phyloP scores from a whole-genome alignment of 2,329 filamentous ascomycete genomes.

The Passalora sequoiae region DNA sequence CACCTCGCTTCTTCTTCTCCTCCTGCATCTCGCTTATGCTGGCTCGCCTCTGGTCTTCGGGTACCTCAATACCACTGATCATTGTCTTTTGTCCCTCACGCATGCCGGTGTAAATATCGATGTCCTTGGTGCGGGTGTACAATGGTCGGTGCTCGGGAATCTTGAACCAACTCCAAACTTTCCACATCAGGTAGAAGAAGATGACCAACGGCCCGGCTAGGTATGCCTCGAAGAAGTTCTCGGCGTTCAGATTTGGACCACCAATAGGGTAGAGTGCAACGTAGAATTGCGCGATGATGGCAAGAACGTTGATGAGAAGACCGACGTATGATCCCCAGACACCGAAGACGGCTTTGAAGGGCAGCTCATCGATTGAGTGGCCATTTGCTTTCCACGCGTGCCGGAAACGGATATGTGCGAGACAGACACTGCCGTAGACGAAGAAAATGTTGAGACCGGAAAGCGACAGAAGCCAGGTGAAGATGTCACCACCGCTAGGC shows the following conservation, averaged over 20 bases:
- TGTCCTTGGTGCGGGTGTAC: constrained; percentile 31
- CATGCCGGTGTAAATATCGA: constrained; percentile 38
- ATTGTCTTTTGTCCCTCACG: constrained; percentile 23
- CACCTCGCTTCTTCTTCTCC: constrained; percentile 27
- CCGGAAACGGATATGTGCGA: constrained; percentile 88
- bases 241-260: constrained; percentile 15
- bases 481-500: constrained; percentile 57
- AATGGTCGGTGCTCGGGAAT: constrained; percentile 29
- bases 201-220: constrained; percentile 31
- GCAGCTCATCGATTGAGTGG: constrained; percentile 41
- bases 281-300: constrained; percentile 42
- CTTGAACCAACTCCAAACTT: constrained; percentile 27
- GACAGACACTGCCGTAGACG: constrained; percentile 76
- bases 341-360: constrained; percentile 40
- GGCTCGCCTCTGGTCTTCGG: constrained; percentile 28
- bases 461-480: constrained; percentile 72
- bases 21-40: constrained; percentile 32
- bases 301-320: constrained; percentile 36
- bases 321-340: constrained; percentile 40
- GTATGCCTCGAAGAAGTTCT: constrained; percentile 29
- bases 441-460: constrained; percentile 69
- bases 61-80: constrained; percentile 27
- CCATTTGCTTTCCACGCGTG: constrained; percentile 53
- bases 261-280: constrained; percentile 26
- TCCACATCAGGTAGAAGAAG: constrained; percentile 28